A percentile compares a stretch with the other conserved stretches of the same genome.
Conservation (phyloP, 257 asterid genomes). For the Penstemon eatonii region DNA sequence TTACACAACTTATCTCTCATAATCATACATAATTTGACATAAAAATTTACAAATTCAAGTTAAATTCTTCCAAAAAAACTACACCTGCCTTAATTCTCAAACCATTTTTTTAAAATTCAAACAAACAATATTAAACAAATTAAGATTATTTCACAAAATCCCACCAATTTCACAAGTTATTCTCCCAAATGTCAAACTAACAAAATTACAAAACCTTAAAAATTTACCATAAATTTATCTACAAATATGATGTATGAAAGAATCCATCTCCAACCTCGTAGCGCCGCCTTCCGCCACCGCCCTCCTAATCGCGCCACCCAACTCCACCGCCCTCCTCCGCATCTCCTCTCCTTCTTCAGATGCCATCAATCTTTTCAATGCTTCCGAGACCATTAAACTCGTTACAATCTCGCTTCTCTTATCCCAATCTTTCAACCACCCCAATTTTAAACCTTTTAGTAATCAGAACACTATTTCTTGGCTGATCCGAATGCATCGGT, state of each 20-base stretch:
- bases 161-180: no score
- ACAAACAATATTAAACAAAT: no score
- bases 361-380: conserved; percentile 36
- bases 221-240: no score
- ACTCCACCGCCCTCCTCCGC: conserved; percentile 32
- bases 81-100: no score
- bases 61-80: no score
- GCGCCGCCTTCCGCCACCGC: conserved; percentile 41
- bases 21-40: no score
- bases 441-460: conserved; percentile 38
- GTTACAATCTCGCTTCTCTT: conserved; percentile 21
- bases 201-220: no score
- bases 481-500: conserved; percentile 61
- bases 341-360: conserved; percentile 37
- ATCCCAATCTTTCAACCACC: conserved; percentile 38
- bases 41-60: no score
- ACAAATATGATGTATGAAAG: conserved; percentile 33
- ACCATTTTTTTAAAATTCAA: no score
- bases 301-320: conserved; percentile 25
- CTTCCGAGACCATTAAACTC: conserved; percentile 20
- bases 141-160: no score
- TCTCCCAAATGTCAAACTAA: no score
- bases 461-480: conserved; percentile 34
- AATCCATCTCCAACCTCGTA: conserved; percentile 33
- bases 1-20: no score